Conservation (phyloP, 176 grass and related monocot species). For the Paspalum vaginatum region DNA sequence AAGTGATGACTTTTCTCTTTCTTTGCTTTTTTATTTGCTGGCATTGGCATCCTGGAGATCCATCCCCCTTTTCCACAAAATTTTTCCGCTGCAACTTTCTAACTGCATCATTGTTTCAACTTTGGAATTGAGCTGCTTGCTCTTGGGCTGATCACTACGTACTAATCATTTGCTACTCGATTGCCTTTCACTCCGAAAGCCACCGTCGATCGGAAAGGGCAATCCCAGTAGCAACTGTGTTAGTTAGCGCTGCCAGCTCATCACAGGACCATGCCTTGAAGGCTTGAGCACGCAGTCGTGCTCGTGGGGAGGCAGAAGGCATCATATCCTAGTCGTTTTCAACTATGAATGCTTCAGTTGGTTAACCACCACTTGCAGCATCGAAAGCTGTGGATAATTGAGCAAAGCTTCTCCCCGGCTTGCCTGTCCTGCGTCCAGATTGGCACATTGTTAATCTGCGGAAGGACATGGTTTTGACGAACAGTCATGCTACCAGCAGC, state of each 20-base stretch:
- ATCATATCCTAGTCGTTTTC: not conserved
- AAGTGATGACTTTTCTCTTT: constrained; percentile 2
- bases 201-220: not conserved
- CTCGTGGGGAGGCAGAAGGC: not conserved
- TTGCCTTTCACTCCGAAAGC: constrained; percentile 12
- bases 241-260: constrained; percentile 22
- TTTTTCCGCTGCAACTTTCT: constrained; percentile 29
- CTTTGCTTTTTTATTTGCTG: constrained; percentile 3
- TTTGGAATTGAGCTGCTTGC: constrained; percentile 29
- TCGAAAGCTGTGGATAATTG: constrained; percentile 28
- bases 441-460: constrained; percentile 1
- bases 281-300: not conserved
- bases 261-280: constrained; percentile 34
- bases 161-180: constrained; percentile 45
- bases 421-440: constrained; percentile 33
- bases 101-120: constrained; percentile 45
- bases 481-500: not conserved
- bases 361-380: constrained; percentile 34
- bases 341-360: constrained; percentile 43
- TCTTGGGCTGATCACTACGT: constrained; percentile 41
- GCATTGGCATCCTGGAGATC: constrained; percentile 24
- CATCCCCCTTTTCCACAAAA: constrained; percentile 52
- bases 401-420: constrained; percentile 7
- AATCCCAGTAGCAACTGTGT: constrained; percentile 13
- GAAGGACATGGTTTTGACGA: not conserved